Evolutionary conservation across 2,329 filamentous ascomycete genomes (phyloP).

Genomic region (Paecilomyces formosus): DNA sequence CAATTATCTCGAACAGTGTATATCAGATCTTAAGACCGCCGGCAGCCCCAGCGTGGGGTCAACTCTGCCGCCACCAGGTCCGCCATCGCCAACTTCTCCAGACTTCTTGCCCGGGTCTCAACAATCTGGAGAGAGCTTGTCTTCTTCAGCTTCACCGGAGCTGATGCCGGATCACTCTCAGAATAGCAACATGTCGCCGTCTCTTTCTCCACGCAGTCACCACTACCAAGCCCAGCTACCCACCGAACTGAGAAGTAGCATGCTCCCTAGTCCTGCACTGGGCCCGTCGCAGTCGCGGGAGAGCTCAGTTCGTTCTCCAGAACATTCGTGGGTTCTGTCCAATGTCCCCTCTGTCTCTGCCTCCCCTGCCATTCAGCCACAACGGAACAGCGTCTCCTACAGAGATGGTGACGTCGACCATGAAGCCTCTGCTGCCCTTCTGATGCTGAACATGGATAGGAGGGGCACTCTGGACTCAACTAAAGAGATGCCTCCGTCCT

Average conservation of each 20-base stretch:
- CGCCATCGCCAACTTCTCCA: slow-evolving; percentile 28
- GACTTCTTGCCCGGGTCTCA: slow-evolving; percentile 17
- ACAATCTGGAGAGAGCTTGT: slow-evolving; percentile 16
- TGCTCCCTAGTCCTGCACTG: slow-evolving; percentile 30
- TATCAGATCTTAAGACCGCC: slow-evolving; percentile 65
- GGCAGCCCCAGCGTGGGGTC: slow-evolving; percentile 12
- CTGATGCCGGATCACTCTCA: slow-evolving; percentile 16
- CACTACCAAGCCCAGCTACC: slow-evolving; percentile 12
- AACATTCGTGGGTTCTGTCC: slow-evolving; percentile 15
- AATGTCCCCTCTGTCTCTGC: slow-evolving; percentile 8
- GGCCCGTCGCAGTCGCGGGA: slow-evolving; percentile 17
- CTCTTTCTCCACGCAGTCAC: slow-evolving; percentile 23
- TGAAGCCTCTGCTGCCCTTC: slow-evolving; percentile 74
- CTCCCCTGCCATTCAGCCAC: slow-evolving; percentile 17
- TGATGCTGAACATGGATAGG: slow-evolving; percentile 81
- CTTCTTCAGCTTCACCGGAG: slow-evolving; percentile 30
- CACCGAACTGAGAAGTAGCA: slow-evolving; percentile 21
- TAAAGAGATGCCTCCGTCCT: slow-evolving; percentile 12
- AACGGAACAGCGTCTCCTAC: slow-evolving; percentile 34
- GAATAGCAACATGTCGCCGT: slow-evolving; percentile 19
- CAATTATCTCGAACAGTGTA: slow-evolving; percentile 84
- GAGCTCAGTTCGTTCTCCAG: slow-evolving; percentile 14
- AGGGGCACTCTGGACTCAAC: slow-evolving; percentile 41
- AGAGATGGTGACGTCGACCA: slow-evolving; percentile 54
- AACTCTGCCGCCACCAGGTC: slow-evolving; percentile 13